Percentiles rank a stretch among this genome's conserved stretches.
These are phyloP conservation scores for Arxiozyma slooffiae DNA, from an alignment of 1,139 yeast genomes.

Conservation along the genomic window DNA sequence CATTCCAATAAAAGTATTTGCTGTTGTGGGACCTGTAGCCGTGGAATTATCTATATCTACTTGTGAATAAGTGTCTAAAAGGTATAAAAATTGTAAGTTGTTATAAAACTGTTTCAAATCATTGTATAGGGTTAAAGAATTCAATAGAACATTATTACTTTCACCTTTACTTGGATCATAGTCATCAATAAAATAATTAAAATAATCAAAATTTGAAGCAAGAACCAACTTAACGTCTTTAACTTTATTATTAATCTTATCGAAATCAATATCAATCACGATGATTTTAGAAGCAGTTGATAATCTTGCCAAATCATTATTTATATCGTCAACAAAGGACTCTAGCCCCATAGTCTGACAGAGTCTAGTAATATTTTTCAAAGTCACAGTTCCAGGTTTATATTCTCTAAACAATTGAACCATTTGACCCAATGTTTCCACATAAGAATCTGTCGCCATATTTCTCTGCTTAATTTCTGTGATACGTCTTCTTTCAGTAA, in stretches of 20 bases:
- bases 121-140: slow-evolving; percentile 22
- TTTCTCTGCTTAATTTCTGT: not conserved
- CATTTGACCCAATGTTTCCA: slow-evolving; percentile 23
- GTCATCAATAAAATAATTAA: slow-evolving; percentile 18
- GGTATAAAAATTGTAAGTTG: slow-evolving; percentile 25
- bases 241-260: slow-evolving; percentile 19
- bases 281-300: slow-evolving; percentile 32
- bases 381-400: slow-evolving; percentile 29
- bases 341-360: slow-evolving; percentile 31
- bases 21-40: slow-evolving; percentile 2
- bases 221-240: slow-evolving; percentile 30
- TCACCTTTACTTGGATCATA: slow-evolving; percentile 14
- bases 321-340: slow-evolving; percentile 29
- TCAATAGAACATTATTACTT: slow-evolving; percentile 22
- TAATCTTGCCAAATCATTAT: slow-evolving; percentile 20
- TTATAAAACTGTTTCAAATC: slow-evolving; percentile 27
- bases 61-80: slow-evolving; percentile 27
- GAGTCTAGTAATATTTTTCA: slow-evolving; percentile 29
- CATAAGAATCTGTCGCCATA: slow-evolving; percentile 24
- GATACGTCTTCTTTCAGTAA: not conserved
- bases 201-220: slow-evolving; percentile 31
- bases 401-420: slow-evolving; percentile 26
- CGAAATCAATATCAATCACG: slow-evolving; percentile 31
- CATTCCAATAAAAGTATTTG: not conserved
- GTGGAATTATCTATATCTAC: slow-evolving; percentile 18